phyloP scores from a whole-genome alignment of 257 asterid genomes.

The Solanum lycopersicoides region DNA sequence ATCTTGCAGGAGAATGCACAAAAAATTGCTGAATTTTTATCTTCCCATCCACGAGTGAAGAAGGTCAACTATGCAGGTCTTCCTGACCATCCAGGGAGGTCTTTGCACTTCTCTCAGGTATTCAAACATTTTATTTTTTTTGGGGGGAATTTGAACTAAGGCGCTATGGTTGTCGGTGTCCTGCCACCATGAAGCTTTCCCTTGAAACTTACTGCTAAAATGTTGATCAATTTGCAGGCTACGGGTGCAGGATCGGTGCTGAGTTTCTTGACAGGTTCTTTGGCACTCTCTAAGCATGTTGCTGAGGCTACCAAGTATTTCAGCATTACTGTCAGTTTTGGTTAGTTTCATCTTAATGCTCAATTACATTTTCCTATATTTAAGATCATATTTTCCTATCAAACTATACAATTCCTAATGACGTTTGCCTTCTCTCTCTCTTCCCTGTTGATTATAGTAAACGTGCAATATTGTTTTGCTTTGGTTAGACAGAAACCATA shows the following conservation, averaged over 20 bases:
- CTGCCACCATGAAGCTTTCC: not conserved
- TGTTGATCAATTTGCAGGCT: conserved; percentile 33
- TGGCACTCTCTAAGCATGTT: conserved; percentile 76
- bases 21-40: conserved; percentile 79
- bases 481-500: not conserved
- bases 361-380: not conserved
- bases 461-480: not conserved
- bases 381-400: not conserved
- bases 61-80: conserved; percentile 84
- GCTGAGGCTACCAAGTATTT: conserved; percentile 73
- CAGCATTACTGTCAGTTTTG: conserved; percentile 85
- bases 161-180: not conserved
- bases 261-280: conserved; percentile 83
- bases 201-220: not conserved
- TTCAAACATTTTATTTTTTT: not conserved
- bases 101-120: conserved; percentile 88
- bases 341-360: conserved; percentile 24
- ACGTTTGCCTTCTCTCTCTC: not conserved
- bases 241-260: conserved; percentile 95
- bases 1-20: conserved; percentile 56
- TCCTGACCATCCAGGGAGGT: conserved; percentile 61
- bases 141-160: not conserved
- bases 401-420: not conserved
- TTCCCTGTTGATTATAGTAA: not conserved
- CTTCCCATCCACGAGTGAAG: conserved; percentile 62